Conservation (phyloP, 192 early-diverging fungal species). For the Thoreauomyces humboldtii region DNA sequence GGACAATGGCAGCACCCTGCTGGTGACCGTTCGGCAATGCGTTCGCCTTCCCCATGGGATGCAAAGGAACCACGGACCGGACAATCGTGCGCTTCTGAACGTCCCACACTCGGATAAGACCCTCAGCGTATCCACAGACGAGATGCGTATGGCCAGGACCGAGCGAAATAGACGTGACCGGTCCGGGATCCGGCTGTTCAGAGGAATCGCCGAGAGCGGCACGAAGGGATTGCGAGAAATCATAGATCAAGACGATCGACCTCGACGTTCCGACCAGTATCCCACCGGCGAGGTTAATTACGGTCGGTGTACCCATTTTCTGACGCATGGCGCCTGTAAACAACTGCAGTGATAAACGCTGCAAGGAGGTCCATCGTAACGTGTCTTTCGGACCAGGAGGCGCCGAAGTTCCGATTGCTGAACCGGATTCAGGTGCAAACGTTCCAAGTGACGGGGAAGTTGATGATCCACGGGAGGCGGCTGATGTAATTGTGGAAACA, state of each 20-base stretch:
- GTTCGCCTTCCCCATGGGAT: background rate
- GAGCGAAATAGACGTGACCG: slow-evolving; percentile 39
- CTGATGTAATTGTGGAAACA: slow-evolving; percentile 18
- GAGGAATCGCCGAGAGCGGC: slow-evolving; percentile 34
- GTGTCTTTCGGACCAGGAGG: slow-evolving; percentile 38
- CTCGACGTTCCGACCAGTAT: slow-evolving; percentile 41
- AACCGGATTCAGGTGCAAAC: background rate
- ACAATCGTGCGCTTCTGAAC: slow-evolving; percentile 26
- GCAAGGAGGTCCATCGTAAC: slow-evolving; percentile 40
- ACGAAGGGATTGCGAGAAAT: slow-evolving; percentile 33
- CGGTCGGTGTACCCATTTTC: slow-evolving; percentile 36
- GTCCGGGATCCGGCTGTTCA: slow-evolving; percentile 21
- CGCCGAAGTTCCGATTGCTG: background rate
- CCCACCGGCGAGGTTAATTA: slow-evolving; percentile 30
- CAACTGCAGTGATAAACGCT: slow-evolving; percentile 22
- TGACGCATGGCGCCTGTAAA: slow-evolving; percentile 26
- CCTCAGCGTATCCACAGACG: slow-evolving; percentile 38
- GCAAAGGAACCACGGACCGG: slow-evolving; percentile 27
- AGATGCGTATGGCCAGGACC: slow-evolving; percentile 35
- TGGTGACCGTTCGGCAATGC: slow-evolving; percentile 38
- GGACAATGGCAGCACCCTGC: slow-evolving; percentile 34
- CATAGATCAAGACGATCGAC: slow-evolving; percentile 37
- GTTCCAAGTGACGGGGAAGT: slow-evolving; percentile 7
- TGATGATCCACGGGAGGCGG: slow-evolving; percentile 9
- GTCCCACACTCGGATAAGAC: slow-evolving; percentile 49